A percentile compares a stretch with the other conserved stretches of the same genome.
Evolutionary conservation across 106 monocot genomes (phyloP).

Genomic region (Phalaenopsis equestris): DNA sequence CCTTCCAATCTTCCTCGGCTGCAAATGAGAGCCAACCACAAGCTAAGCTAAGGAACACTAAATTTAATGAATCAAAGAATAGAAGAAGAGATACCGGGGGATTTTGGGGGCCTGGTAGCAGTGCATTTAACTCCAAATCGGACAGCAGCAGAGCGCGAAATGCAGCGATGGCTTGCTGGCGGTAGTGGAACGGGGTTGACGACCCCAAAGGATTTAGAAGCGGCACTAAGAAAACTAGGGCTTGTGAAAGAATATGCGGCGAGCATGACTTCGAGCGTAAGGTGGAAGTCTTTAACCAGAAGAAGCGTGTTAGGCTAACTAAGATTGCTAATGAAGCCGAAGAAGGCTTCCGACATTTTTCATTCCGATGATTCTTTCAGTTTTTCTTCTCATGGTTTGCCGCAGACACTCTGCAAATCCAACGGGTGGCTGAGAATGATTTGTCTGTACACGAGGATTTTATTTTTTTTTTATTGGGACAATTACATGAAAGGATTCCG

Average conservation of each 20-base stretch:
- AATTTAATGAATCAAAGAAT: background rate
- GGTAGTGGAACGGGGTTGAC: conserved; percentile 8
- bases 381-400: background rate
- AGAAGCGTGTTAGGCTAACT: too few relatives aligned
- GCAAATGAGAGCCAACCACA: conserved; percentile 4
- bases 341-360: background rate
- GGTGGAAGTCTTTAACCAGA: too few relatives aligned
- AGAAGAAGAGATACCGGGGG: conserved; percentile 36
- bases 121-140: conserved; percentile 32
- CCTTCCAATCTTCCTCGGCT: conserved; percentile 92
- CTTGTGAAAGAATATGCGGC: conserved; percentile 28
- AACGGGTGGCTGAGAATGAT: background rate
- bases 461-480: background rate
- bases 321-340: background rate
- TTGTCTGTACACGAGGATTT: background rate
- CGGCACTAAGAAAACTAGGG: conserved; percentile 11
- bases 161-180: background rate
- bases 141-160: conserved; percentile 1
- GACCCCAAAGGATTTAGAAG: conserved; percentile 14
- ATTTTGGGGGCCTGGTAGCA: conserved; percentile 59
- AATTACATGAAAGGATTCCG: too few relatives aligned
- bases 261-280: conserved; percentile 17
- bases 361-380: background rate
- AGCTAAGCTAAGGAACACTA: background rate
- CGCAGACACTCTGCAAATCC: background rate